These are phyloP conservation scores for Apophysomyces trapeziformis DNA, from an alignment of 371 early-diverging fungal species.

Conservation along the genomic window DNA sequence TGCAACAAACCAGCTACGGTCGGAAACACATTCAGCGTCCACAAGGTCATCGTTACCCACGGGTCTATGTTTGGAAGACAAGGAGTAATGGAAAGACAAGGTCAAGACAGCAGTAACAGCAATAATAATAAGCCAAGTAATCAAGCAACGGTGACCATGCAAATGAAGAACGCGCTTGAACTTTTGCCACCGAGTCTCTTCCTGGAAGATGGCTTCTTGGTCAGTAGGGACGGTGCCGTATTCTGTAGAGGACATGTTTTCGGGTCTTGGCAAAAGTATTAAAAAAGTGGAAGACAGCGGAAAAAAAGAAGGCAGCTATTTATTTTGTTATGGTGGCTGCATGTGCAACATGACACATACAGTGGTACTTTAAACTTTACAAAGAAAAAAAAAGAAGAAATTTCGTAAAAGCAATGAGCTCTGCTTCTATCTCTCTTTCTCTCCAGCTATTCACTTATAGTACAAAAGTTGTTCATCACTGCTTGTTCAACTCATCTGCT, in stretches of 20 bases:
- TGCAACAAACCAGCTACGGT: constrained; percentile 54
- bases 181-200: constrained; percentile 37
- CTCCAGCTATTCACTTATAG: too few species aligned
- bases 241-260: constrained; percentile 32
- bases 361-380: neutral
- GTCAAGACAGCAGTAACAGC: constrained; percentile 41
- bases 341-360: constrained; percentile 10
- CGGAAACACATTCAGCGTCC: constrained; percentile 43
- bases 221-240: constrained; percentile 44
- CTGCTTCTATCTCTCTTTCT: too few species aligned
- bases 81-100: constrained; percentile 38
- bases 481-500: too few species aligned
- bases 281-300: constrained; percentile 18
- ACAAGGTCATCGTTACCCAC: constrained; percentile 11
- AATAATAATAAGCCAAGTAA: constrained; percentile 41
- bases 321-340: constrained; percentile 2
- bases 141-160: constrained; percentile 45
- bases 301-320: constrained; percentile 17
- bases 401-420: too few species aligned
- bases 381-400: neutral
- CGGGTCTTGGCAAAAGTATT: constrained; percentile 9
- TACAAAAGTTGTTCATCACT: too few species aligned
- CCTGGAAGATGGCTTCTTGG: constrained; percentile 38
- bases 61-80: constrained; percentile 19
- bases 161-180: constrained; percentile 31